These are phyloP conservation scores for Arthrobotrys iridis DNA, from an alignment of 2,329 filamentous ascomycete species.

Conservation along the genomic window DNA sequence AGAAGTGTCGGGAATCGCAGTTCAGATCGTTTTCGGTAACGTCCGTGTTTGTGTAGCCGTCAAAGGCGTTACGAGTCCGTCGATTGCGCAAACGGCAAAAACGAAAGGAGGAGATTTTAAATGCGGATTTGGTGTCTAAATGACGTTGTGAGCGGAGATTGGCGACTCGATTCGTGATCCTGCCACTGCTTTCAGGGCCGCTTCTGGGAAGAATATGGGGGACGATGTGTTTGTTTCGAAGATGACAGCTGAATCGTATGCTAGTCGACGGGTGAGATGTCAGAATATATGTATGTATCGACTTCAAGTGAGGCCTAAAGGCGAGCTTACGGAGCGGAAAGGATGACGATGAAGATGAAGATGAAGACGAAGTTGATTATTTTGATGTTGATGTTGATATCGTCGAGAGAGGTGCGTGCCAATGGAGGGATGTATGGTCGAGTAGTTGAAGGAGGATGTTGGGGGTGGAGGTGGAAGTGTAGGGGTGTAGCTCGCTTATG, in stretches of 20 bases:
- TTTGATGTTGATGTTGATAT: conserved; percentile 54
- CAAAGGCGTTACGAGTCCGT: conserved; percentile 50
- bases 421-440: conserved; percentile 55
- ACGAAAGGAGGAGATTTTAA: conserved; percentile 12
- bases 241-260: conserved; percentile 3
- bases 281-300: conserved; percentile 56
- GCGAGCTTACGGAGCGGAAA: conserved; percentile 52
- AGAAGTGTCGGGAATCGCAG: conserved; percentile 53
- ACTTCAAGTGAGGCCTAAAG: conserved; percentile 52
- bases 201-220: conserved; percentile 18
- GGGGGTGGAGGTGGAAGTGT: conserved; percentile 54
- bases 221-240: conserved; percentile 2
- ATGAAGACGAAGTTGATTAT: conserved; percentile 50
- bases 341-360: conserved; percentile 44
- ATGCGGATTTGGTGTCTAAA: conserved; percentile 16
- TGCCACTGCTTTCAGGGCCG: conserved; percentile 46
- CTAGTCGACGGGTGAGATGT: background rate
- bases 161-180: conserved; percentile 55
- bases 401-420: conserved; percentile 35
- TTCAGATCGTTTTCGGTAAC: conserved; percentile 54
- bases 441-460: conserved; percentile 49
- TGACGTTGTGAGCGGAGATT: conserved; percentile 52
- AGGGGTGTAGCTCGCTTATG: conserved; percentile 54
- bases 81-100: conserved; percentile 50
- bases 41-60: conserved; percentile 55